phyloP scores from a whole-genome alignment of 192 early-diverging fungal genomes.

The Podila epigama region DNA sequence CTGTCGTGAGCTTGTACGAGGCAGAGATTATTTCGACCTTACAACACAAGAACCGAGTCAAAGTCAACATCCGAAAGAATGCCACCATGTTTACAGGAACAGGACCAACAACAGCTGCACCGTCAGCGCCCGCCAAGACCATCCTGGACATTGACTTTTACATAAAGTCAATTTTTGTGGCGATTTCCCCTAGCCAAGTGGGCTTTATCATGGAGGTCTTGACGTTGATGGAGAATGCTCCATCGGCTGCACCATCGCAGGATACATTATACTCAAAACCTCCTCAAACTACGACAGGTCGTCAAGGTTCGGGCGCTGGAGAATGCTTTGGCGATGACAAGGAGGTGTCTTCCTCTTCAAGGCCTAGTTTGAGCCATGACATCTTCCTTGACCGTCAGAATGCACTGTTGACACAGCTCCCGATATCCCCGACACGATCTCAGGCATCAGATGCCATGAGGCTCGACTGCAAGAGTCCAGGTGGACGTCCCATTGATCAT shows the following conservation, averaged over 20 bases:
- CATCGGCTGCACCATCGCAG: neutral
- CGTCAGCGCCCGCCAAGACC: slow-evolving; percentile 7
- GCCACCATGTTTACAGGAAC: slow-evolving; percentile 13
- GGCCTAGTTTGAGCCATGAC: neutral
- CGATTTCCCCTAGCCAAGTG: slow-evolving; percentile 52
- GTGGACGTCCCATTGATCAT: slow-evolving; percentile 1
- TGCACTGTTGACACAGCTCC: neutral
- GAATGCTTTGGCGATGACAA: neutral
- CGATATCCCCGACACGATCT: slow-evolving; percentile 16
- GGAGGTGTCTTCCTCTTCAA: neutral
- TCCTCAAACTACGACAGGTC: neutral
- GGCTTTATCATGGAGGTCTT: slow-evolving; percentile 54
- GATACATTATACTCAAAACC: neutral
- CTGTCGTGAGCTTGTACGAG: slow-evolving; percentile 24
- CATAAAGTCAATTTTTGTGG: slow-evolving; percentile 43
- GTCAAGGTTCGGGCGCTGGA: neutral
- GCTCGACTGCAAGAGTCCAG: slow-evolving; percentile 8
- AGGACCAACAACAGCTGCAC: slow-evolving; percentile 1
- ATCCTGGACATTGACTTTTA: slow-evolving; percentile 52
- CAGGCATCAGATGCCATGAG: slow-evolving; percentile 1
- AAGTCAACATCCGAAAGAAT: slow-evolving; percentile 53
- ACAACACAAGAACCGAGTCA: slow-evolving; percentile 53
- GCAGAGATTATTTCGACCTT: slow-evolving; percentile 58
- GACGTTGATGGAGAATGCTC: slow-evolving; percentile 12
- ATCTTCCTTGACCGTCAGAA: neutral